Percentiles rank a stretch among this genome's conserved stretches.
phyloP scores from a whole-genome alignment of 805 yeast species.

The Cyberlindnera mrakii region DNA sequence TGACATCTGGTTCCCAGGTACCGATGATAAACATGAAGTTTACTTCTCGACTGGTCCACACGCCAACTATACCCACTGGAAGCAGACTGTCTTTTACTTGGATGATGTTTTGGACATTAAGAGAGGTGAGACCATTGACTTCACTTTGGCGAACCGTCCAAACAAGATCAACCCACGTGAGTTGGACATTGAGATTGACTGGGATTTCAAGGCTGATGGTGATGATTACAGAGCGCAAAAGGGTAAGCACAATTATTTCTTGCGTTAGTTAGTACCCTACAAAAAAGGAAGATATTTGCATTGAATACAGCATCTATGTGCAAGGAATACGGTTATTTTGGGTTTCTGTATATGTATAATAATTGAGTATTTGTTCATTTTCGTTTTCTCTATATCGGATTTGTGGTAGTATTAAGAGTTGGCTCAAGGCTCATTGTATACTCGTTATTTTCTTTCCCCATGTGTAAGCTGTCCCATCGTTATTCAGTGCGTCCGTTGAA shows the following conservation, averaged over 20 bases:
- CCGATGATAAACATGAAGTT: constrained; percentile 47
- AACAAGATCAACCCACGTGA: constrained; percentile 80
- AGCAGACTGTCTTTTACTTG: constrained; percentile 92
- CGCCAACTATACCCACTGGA: constrained; percentile 96
- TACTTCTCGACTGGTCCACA: constrained; percentile 92
- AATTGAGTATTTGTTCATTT: too few relatives aligned
- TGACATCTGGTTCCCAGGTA: constrained; percentile 80
- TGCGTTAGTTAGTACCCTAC: constrained; percentile 44
- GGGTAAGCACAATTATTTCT: constrained; percentile 61
- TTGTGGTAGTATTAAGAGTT: too few relatives aligned
- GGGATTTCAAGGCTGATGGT: constrained; percentile 36
- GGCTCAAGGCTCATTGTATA: too few relatives aligned
- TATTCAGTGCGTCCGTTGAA: too few relatives aligned
- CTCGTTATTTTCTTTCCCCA: too few relatives aligned
- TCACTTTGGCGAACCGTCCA: constrained; percentile 71
- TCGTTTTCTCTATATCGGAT: too few relatives aligned
- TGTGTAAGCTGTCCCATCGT: too few relatives aligned
- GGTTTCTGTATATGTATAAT: too few relatives aligned
- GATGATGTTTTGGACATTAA: constrained; percentile 72
- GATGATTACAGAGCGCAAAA: constrained; percentile 45
- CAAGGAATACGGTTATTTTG: background rate
- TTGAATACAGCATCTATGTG: background rate
- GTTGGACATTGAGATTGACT: constrained; percentile 69
- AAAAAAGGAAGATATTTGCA: background rate
- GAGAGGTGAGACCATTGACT: constrained; percentile 69